Evolutionary conservation across 768 basidiomycete genomes (phyloP).

Genomic region (Terana coerulea): DNA sequence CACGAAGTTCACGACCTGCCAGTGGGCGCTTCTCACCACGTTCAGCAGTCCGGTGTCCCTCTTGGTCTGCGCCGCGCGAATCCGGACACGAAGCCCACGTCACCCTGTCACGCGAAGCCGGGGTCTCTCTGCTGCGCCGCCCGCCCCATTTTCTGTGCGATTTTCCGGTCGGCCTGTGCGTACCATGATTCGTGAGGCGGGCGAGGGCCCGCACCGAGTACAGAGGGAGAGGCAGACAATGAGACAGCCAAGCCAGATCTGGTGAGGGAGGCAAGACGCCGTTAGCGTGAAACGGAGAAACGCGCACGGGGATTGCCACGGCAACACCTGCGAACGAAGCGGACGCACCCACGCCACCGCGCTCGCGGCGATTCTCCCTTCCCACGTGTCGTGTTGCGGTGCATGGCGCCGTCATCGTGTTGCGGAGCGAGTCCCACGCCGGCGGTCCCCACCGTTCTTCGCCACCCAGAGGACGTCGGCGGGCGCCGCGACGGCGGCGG

Average conservation of each 20-base stretch:
- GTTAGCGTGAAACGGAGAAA: not conserved
- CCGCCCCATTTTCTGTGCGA: not conserved
- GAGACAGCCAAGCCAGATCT: conserved; percentile 3
- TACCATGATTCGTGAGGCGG: not conserved
- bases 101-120: not conserved
- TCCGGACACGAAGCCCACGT: conserved; percentile 1
- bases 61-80: not conserved
- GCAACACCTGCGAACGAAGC: conserved; percentile 2
- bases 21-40: not conserved
- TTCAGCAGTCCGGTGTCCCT: not conserved
- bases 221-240: not conserved
- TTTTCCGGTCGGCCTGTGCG: conserved; percentile 1
- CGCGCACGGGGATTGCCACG: conserved; percentile 3
- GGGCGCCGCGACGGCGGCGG: not conserved
- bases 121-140: too few species aligned
- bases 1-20: not conserved
- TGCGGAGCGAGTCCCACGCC: too few species aligned
- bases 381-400: not conserved
- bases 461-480: not conserved
- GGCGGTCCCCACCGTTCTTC: not conserved
- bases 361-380: not conserved
- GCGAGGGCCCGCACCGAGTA: not conserved
- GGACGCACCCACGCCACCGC: conserved; percentile 3
- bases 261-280: conserved; percentile 1
- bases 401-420: too few species aligned